These are phyloP conservation scores for Gastrolobium villosum DNA, from an alignment of 306 rosid genomes.

Conservation along the genomic window DNA sequence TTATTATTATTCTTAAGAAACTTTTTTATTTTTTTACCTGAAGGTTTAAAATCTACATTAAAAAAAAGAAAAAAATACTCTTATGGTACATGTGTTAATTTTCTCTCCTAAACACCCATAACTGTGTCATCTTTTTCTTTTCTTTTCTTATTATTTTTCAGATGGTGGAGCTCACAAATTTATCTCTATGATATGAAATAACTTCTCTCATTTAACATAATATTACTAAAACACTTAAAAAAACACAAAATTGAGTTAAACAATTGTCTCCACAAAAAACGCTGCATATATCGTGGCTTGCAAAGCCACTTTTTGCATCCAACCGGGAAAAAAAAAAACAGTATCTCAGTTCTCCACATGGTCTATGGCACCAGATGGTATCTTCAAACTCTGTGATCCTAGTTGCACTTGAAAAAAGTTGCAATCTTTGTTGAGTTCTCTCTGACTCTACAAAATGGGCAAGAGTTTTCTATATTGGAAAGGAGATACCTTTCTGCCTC, in stretches of 20 bases:
- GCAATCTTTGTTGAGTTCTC: constrained; percentile 52
- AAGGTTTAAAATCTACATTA: constrained; percentile 13
- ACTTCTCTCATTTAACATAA: no score
- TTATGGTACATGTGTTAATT: no score
- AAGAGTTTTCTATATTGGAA: constrained; percentile 37
- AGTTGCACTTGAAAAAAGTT: constrained; percentile 49
- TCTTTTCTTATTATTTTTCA: no score
- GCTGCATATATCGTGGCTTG: constrained; percentile 9
- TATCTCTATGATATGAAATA: no score
- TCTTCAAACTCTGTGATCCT: constrained; percentile 24
- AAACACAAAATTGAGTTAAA: constrained; percentile 33
- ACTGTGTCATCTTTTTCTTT: no score
- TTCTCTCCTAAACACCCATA: no score
- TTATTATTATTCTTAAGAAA: neutral
- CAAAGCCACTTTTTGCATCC: constrained; percentile 19
- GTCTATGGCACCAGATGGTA: constrained; percentile 16
- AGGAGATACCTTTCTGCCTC: constrained; percentile 47
- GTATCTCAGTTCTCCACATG: constrained; percentile 21
- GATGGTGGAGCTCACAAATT: no score
- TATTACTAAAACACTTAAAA: no score
- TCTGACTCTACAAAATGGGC: constrained; percentile 52
- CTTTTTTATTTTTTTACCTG: constrained; percentile 47
- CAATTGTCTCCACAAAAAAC: constrained; percentile 50
- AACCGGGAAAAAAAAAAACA: constrained; percentile 26
- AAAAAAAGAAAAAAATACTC: no score